Evolutionary conservation across 2,329 filamentous ascomycete species (phyloP), one percentile per base, ranked within the genome.

Genomic region (Plenodomus lindquistii): DNA sequence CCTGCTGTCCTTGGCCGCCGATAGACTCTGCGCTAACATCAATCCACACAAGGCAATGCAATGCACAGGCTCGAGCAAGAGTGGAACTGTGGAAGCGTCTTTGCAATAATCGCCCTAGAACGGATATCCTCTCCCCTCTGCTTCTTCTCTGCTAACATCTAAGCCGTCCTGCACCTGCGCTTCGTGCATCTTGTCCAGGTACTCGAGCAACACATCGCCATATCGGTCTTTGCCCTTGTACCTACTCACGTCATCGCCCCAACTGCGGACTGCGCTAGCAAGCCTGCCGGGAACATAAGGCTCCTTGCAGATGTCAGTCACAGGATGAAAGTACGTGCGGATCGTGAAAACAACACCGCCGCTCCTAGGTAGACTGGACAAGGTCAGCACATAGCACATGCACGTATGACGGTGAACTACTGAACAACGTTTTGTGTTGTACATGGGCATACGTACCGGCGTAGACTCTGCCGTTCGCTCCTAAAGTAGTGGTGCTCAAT

Each of bases 151-250:
- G 15, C 77, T 76, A 44, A 86, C 11, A 50, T 88, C 81, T 59
- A 93, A 60, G 0, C 89, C 89, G 11, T 72, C 73, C n/a, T 78
- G 79, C 2, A 92, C 53, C 74, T 95, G 89, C 73, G 88, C 86
- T 68, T 82, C 73, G 72, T 94, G 88, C 75, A 86, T 88, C 57
- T 62, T 62, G 71, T 95, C 90, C 52, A 95, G 69, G 71, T 86
- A 95, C 68, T 90, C 85, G 51, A 95, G 72, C 64, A 95, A 60
- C 0, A 93, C 85, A 20, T 86, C 82, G 17, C 79, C 81, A 70
- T 91, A 95, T 74, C 80, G 83, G 57, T 89, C 87, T 65, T 80
- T 84, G 0, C 91, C 89, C 74, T 94, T 94, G 67, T 96, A 95
- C 57, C 75, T 76, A 15, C 81, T 81, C 7, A 94, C 89, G 73